These are phyloP conservation scores for Oryza meridionalis DNA, from an alignment of 176 grass and related monocot genomes.

Conservation along the genomic window DNA sequence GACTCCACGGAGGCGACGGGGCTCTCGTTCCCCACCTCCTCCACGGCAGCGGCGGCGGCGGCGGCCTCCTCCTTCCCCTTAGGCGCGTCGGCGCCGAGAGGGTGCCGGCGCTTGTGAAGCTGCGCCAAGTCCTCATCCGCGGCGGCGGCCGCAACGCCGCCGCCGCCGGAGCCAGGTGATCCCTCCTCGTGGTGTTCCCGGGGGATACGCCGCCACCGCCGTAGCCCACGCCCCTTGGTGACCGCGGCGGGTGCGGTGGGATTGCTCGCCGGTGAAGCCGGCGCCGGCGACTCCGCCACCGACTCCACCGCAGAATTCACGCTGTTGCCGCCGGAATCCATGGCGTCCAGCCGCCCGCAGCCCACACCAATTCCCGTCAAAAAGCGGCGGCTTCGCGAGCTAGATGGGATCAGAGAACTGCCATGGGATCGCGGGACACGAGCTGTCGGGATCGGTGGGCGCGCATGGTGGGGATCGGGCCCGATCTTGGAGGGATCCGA, in stretches of 20 bases:
- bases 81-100: constrained; percentile 19
- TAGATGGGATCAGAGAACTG: constrained; percentile 28
- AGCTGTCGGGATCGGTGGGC: neutral
- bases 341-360: constrained; percentile 1
- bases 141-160: neutral
- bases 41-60: constrained; percentile 23
- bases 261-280: neutral
- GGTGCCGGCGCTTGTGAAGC: constrained; percentile 68
- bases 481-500: constrained; percentile 47
- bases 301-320: constrained; percentile 27
- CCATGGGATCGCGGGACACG: neutral
- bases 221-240: constrained; percentile 59
- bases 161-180: constrained; percentile 35
- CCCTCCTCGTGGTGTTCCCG: constrained; percentile 54
- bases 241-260: neutral
- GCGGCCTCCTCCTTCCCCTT: constrained; percentile 49
- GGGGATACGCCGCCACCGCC: constrained; percentile 66
- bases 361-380: constrained; percentile 28
- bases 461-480: constrained; percentile 29
- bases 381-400: constrained; percentile 5
- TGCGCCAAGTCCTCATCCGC: constrained; percentile 47
- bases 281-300: constrained; percentile 38
- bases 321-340: constrained; percentile 58
- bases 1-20: constrained; percentile 77
- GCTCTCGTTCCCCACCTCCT: constrained; percentile 45